Evolutionary conservation across 163 green algal genomes (phyloP).

Genomic region (Coccomyxa subellipsoidea): DNA sequence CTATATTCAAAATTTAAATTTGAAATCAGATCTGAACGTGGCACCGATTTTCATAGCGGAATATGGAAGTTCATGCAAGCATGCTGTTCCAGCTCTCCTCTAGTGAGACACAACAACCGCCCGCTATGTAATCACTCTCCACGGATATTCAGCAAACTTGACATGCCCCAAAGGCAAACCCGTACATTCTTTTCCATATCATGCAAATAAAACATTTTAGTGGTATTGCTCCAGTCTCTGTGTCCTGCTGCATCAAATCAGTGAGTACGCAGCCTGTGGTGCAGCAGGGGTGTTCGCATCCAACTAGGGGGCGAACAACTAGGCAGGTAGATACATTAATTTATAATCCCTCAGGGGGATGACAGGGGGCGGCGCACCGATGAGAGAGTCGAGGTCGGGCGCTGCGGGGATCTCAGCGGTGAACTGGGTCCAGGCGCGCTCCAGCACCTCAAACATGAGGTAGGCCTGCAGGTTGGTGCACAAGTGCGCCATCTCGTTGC

Average conservation of each 20-base stretch:
- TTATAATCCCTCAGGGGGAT: neutral
- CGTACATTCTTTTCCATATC: too few relatives aligned
- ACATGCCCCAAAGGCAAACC: too few relatives aligned
- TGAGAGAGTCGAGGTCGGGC: slow-evolving; percentile 17
- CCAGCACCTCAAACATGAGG: slow-evolving; percentile 80
- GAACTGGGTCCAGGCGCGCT: slow-evolving; percentile 13
- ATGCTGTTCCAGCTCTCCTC: too few relatives aligned
- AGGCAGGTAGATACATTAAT: neutral
- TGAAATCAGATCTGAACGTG: neutral
- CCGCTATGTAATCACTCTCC: neutral
- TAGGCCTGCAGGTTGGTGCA: slow-evolving; percentile 86
- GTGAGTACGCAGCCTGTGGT: too few relatives aligned
- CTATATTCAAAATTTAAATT: neutral
- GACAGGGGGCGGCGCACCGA: neutral
- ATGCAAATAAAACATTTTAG: too few relatives aligned
- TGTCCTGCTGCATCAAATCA: too few relatives aligned
- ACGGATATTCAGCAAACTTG: neutral
- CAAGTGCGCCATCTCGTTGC: slow-evolving; percentile 81
- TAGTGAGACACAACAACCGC: too few relatives aligned
- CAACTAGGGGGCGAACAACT: neutral
- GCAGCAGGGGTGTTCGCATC: neutral
- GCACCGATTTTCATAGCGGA: neutral
- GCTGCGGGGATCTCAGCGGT: neutral
- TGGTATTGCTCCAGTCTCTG: too few relatives aligned
- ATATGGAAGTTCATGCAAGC: neutral